Evolutionary conservation across 2,329 filamentous ascomycete species (phyloP), one percentile per base, ranked within the genome.

Genomic region (Pyrenochaeta sp.): DNA sequence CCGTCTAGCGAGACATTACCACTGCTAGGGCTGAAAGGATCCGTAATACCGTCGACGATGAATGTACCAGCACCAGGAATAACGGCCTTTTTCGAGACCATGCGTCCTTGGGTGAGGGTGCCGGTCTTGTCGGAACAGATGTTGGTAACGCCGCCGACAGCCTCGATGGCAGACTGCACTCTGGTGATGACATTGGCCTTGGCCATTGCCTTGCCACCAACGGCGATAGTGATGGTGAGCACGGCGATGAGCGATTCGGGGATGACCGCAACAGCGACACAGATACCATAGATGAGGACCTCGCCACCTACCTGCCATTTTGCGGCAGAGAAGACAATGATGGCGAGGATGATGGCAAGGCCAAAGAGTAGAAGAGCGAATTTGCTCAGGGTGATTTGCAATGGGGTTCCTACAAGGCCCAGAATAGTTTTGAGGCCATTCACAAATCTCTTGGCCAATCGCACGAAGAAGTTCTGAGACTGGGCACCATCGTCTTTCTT

Each of bases 331-430:
- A 90, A 81, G 33, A 90, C 87, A 62, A 91, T 85, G 60, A 91
- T 83, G 7, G 87, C 87, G 56, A 87, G 88, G 21, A 90, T 65
- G 11, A 91, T 83, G 2, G 88, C 92, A 45, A 92, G 84, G 41
- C 82, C 87, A 68, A 96, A 96, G 2, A 96, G 84, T 3, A 91
- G 72, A 37, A 95, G 87, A 23, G 92, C 92, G 67, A 97, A 88
- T 75, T 93, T 92, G 78, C 90, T 91, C 45, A 97, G 82, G 69
- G 91, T 94, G 61, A 89, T 88, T 77, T 96, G 91, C 40, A 97
- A 81, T 0, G 92, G 92, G 1, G 92, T 96, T 44, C 92, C 92
- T 49, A 90, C 83, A 54, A 90, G 82, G 45, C 88, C 88, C 7
- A 90, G 78, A 67, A 91, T 78, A 14, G 75, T 75, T 68, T 79